These are phyloP conservation scores for Cutaneotrichosporon curvatum DNA, from an alignment of 1,284 basidiomycete species.

Conservation along the genomic window DNA sequence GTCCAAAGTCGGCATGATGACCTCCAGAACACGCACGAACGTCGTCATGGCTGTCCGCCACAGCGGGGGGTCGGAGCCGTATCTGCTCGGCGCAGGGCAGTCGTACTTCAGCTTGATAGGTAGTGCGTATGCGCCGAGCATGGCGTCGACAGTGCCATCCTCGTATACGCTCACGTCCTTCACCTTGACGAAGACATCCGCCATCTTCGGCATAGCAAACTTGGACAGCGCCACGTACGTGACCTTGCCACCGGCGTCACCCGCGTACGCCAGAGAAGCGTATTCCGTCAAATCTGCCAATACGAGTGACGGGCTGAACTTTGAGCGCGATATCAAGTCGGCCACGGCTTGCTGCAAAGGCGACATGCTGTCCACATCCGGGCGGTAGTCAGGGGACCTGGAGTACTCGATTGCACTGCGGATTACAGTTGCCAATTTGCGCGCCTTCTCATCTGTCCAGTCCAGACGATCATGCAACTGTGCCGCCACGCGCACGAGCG, in stretches of 20 bases:
- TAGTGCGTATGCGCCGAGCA: constrained; percentile 78
- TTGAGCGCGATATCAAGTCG: constrained; percentile 55
- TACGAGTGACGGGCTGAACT: constrained; percentile 60
- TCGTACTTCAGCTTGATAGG: constrained; percentile 92
- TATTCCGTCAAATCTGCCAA: constrained; percentile 79
- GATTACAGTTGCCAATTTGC: constrained; percentile 65
- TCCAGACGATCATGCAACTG: constrained; percentile 27
- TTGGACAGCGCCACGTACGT: constrained; percentile 84
- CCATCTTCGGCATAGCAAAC: constrained; percentile 73
- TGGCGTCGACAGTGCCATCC: constrained; percentile 72
- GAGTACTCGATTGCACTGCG: constrained; percentile 76
- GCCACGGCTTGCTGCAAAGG: constrained; percentile 72
- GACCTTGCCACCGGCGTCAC: constrained; percentile 61
- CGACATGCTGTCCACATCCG: constrained; percentile 74
- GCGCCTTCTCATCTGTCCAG: constrained; percentile 54
- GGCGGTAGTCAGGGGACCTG: constrained; percentile 73
- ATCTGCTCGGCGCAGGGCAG: constrained; percentile 78
- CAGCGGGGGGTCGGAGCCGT: constrained; percentile 71
- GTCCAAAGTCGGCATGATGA: constrained; percentile 27
- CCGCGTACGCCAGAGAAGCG: constrained; percentile 72
- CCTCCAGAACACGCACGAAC: constrained; percentile 21
- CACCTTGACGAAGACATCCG: constrained; percentile 53
- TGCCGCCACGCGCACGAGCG: constrained; percentile 39
- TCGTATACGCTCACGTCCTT: constrained; percentile 53
- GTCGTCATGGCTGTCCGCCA: constrained; percentile 64